A percentile compares a stretch with the other conserved stretches of the same genome.
These are phyloP conservation scores for Pisolithus thermaeus DNA, from an alignment of 1,284 basidiomycete species.

Conservation along the genomic window DNA sequence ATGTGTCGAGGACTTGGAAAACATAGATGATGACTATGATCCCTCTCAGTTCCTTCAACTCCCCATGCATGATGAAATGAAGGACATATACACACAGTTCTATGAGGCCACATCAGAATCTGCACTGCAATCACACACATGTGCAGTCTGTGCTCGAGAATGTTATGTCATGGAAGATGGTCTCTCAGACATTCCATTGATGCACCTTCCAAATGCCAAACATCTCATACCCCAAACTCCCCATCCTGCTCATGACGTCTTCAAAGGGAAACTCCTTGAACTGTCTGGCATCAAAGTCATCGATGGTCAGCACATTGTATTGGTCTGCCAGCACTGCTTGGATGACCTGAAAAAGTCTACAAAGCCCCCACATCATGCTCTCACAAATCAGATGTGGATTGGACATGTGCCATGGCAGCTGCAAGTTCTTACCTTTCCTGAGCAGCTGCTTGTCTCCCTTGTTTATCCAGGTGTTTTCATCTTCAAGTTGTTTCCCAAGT, in stretches of 20 bases:
- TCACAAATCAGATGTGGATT: slow-evolving; percentile 33
- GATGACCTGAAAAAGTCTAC: neutral
- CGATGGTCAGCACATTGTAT: neutral
- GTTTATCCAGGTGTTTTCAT: slow-evolving; percentile 15
- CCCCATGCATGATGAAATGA: neutral
- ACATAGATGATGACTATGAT: neutral
- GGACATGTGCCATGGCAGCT: slow-evolving; percentile 26
- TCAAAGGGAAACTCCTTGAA: neutral
- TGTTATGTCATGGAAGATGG: neutral
- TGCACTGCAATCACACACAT: neutral
- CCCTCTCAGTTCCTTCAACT: neutral
- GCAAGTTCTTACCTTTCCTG: neutral
- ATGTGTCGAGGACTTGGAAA: neutral
- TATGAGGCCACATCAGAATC: neutral
- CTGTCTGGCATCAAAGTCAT: neutral
- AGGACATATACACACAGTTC: neutral
- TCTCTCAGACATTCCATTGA: neutral
- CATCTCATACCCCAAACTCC: neutral
- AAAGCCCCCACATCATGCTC: slow-evolving; percentile 16
- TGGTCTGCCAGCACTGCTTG: neutral
- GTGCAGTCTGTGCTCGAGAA: neutral
- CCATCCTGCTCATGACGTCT: neutral
- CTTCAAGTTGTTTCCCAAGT: slow-evolving; percentile 28
- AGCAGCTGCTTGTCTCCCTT: slow-evolving; percentile 1
- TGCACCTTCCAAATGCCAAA: neutral